Evolutionary conservation across 805 yeast genomes (phyloP), one percentile per base, ranked within the genome.

Genomic region (Torulaspora delbrueckii): DNA sequence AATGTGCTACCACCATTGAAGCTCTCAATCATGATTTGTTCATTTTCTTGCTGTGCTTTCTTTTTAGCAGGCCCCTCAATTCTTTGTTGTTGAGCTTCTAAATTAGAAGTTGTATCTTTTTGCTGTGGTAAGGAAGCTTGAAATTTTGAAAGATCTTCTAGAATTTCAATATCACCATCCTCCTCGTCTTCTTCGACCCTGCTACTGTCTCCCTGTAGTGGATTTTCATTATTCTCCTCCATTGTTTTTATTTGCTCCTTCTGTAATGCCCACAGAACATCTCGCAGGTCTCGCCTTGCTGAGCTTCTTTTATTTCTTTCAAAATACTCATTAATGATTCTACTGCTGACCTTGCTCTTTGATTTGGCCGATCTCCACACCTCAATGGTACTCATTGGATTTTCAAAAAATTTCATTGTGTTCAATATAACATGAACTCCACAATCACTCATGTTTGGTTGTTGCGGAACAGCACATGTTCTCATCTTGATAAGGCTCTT

Each of bases 361-460:
- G 46, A 40, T 13, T 47, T 55, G 4, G 60, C 46, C 13, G 43
- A 54, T 46, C 66, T 60, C 86, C 86, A 80, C 8, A 76, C 52
- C 34, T 60, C 59, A 37, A 76, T 67, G 42, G 86, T 81, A 19
- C 61, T 69, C 0, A 54, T 54, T 0, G 80, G 77, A 32, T 76
- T 65, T 19, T 68, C 67, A 37, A 83, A 69, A 65, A 86, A 81
- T 51, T 75, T 78, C 46, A 72, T 69, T 9, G 82, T 74, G 55
- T 85, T 89, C 54, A 82, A 82, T 12, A 93, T 82, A 1, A 91
- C 86, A 66, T 86, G 96, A 16, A 93, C 79, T 1, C 99, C 99
- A 69, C 99, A 93, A 62, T 93, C 99, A 60, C 89, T 86, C 67
- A 82, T 81, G 62, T 93, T 93, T 25, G 81, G 80, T 59, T 93